Base-by-base conservation (phyloP, 2,329 filamentous ascomycete species). In the Sarocladium kiliense region DNA sequence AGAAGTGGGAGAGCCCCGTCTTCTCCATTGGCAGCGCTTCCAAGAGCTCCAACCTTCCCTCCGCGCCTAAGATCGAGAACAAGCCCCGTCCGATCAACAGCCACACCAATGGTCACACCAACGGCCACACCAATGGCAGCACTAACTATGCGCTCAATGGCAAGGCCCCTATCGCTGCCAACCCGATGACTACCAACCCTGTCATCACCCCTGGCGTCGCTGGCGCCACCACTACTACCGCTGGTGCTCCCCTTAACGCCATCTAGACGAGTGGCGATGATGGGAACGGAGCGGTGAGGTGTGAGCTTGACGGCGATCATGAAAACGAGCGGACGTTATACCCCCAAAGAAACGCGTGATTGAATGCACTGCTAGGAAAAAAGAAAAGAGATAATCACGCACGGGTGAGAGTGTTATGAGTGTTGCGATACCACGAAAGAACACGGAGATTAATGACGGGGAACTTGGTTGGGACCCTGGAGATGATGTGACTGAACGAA, bases 1-100 rank as follows among this genome's bases (percentile, higher is more conserved):
- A 96, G 55, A 87, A 85, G 71, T 99, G 94, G 94, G 88, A 96
- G 78, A 95, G 89, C 58, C 91, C 93, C 10, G 85, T 99, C 65
- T 99, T 99, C 77, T 87, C 84, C 58, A 87, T 97, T 63, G 93
- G 94, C 49, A 81, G 75, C 42, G 91, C 92, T 11, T 77, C 81
- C 55, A 85, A 87, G 72, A 91, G 89, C 41, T 79, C 74, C 23
- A 82, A 88, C 64, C 79, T 97, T 42, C 91, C 92, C 1, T 68
- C 65, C n/a, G 74, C 78, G 2, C 80, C 80, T 23, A 68, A 72
- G 56, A 72, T 84, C 12, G 69, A 73, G 56, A 73, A 74, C 58
- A 84, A 82, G 71, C 50, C 66, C 64, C 25, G 47, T 60, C 3
- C 60, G 59, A 16, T 59, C 23, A 54, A 3, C 57, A 50, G 58